These are phyloP conservation scores for Malus sieversii DNA, from an alignment of 306 rosid genomes.

Conservation along the genomic window DNA sequence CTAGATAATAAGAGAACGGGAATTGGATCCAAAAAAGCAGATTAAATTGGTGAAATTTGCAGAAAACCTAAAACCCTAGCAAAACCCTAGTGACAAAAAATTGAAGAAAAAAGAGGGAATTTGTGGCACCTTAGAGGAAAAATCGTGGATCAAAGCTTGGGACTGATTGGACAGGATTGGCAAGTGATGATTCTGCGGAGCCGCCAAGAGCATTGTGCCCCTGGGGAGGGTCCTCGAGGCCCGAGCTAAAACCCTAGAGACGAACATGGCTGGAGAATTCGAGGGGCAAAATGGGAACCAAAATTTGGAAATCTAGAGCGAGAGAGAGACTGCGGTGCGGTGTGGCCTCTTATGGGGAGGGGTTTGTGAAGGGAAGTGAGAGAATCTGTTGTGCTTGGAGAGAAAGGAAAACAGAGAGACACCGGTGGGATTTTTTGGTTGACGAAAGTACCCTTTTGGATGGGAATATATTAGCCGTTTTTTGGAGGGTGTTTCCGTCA, in stretches of 20 bases:
- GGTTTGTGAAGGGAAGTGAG: background rate
- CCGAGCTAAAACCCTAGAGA: conserved; percentile 37
- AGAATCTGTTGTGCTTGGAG: background rate
- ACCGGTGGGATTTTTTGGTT: background rate
- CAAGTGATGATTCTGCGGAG: conserved; percentile 26
- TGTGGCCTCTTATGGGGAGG: background rate
- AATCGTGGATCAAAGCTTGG: conserved; percentile 36
- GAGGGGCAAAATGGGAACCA: conserved; percentile 6
- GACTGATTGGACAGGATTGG: conserved; percentile 38
- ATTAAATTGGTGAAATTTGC: background rate
- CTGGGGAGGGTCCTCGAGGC: conserved; percentile 40
- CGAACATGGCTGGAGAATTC: conserved; percentile 40
- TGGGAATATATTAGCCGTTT: background rate
- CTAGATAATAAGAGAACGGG: background rate
- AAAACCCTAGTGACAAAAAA: conserved; percentile 39
- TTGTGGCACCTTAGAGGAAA: conserved; percentile 39
- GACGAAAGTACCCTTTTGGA: conserved; percentile 12
- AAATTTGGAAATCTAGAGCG: background rate
- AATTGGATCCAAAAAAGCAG: background rate
- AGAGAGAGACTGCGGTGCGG: background rate
- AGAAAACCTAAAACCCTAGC: conserved; percentile 45
- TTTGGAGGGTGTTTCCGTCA: background rate
- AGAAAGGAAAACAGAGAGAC: conserved; percentile 4
- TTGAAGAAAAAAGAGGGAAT: background rate
- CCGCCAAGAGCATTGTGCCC: conserved; percentile 40